Evolutionary conservation across 140 eudicot species (phyloP).

Genomic region (Flaveria floridana): DNA sequence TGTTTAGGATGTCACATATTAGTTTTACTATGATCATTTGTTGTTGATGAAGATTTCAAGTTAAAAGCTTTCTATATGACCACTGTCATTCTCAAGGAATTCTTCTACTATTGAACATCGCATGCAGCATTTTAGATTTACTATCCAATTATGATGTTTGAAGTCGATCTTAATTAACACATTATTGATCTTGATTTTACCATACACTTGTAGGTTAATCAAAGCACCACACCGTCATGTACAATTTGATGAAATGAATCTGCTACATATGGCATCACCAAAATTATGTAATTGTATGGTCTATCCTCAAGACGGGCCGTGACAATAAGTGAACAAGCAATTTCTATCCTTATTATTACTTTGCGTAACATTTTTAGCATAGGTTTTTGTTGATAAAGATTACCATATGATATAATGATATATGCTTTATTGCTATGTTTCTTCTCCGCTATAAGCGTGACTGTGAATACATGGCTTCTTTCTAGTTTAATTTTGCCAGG

Average conservation of each 20-base stretch:
- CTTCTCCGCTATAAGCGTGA: neutral
- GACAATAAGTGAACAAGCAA: neutral
- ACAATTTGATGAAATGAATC: constrained; percentile 9
- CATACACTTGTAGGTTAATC: neutral
- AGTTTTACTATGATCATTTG: too few relatives aligned
- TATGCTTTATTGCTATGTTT: neutral
- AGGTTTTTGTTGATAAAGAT: constrained; percentile 13
- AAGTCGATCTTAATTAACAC: neutral
- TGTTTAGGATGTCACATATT: too few relatives aligned
- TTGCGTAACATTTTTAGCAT: neutral
- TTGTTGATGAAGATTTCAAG: too few relatives aligned
- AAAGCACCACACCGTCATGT: neutral
- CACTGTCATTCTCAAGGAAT: too few relatives aligned
- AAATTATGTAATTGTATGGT: constrained; percentile 1
- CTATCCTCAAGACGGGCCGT: neutral
- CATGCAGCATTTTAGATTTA: too few relatives aligned
- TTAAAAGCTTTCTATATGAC: too few relatives aligned
- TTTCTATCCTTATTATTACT: neutral
- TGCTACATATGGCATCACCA: constrained; percentile 19
- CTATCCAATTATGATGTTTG: neutral
- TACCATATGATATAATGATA: neutral
- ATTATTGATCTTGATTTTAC: constrained; percentile 1
- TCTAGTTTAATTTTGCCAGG: neutral
- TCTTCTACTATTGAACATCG: too few relatives aligned
- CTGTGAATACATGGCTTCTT: neutral